Evolutionary conservation across 495 filamentous ascomycete genomes (phyloP), one percentile per base, ranked within the genome.

Genomic region (Pseudotulostoma volvatum): DNA sequence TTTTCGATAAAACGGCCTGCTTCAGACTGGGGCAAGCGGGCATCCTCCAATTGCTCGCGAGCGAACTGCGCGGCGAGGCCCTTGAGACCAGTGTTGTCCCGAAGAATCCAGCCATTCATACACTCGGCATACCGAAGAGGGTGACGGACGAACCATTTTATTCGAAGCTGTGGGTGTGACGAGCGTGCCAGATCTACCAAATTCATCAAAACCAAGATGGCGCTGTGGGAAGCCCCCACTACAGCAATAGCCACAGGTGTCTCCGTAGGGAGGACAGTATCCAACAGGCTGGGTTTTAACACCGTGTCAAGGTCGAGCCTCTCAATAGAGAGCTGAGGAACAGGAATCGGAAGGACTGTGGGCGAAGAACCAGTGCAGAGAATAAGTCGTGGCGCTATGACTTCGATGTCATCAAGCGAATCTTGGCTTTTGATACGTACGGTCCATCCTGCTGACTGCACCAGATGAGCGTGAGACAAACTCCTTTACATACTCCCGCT

Each of bases 71-170:
- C 72, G 0, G 67, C 72, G 2, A 55, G 52, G n/a, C 73, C 73
- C 48, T 77, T 76, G 11, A 77, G 54, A 2, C 73, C 73, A 2
- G 73, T 76, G 53, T 76, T 77, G 42, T 77, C 73, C 35, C 68
- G 68, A 37, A 73, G 52, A 36, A 76, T 71, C 72, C 72, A 77
- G 37, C 67, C 71, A 34, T 73, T 70, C 55, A 57, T 72, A 49
- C 63, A 71, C 47, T 72, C 67, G 11, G 73, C 73, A 34, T 77
- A 77, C 36, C 71, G 69, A 19, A 76, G 63, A 0, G 61, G 53
- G 42, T 73, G 71, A 1, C 73, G 67, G 0, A 70, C 73, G 51
- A 76, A 72, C 72, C 72, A 76, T 33, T 68, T 70, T 11, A 76
- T 56, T 19, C 64, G 70, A 4, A 77, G 58, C 7, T 56, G 44